Percentiles rank a stretch among this genome's conserved stretches.
Evolutionary conservation across 2,329 filamentous ascomycete genomes (phyloP).

Genomic region (Pseudodiploospora longispora): DNA sequence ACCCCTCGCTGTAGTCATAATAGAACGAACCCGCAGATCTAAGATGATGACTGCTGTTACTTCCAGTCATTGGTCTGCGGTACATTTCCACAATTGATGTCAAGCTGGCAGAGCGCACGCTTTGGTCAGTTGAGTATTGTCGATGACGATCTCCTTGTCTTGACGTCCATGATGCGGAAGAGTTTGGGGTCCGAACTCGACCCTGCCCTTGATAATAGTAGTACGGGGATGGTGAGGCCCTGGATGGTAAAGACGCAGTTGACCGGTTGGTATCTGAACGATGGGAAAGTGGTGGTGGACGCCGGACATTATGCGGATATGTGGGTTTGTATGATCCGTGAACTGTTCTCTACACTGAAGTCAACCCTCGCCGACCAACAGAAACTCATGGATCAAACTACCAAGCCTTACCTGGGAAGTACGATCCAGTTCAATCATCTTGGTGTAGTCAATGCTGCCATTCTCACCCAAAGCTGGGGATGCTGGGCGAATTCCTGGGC

Average conservation of each 20-base stretch:
- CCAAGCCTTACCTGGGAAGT: slow-evolving; percentile 32
- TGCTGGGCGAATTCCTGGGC: slow-evolving; percentile 41
- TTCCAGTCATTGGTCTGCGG: slow-evolving; percentile 18
- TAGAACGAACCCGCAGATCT: slow-evolving; percentile 32
- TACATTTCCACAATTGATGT: slow-evolving; percentile 45
- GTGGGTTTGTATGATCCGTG: slow-evolving; percentile 34
- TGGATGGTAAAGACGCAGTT: slow-evolving; percentile 29
- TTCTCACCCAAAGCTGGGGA: slow-evolving; percentile 42
- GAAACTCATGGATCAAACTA: neutral
- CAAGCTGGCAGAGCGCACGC: slow-evolving; percentile 37
- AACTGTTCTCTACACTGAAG: slow-evolving; percentile 32
- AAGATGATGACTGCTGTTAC: slow-evolving; percentile 18
- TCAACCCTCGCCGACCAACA: slow-evolving; percentile 2
- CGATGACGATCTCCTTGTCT: slow-evolving; percentile 24
- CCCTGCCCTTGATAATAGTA: slow-evolving; percentile 11
- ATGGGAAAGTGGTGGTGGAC: slow-evolving; percentile 29
- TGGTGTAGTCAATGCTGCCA: slow-evolving; percentile 40
- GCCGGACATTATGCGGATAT: slow-evolving; percentile 26
- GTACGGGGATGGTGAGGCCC: slow-evolving; percentile 19
- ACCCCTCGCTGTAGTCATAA: slow-evolving; percentile 47
- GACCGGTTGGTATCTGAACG: slow-evolving; percentile 34
- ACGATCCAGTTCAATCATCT: slow-evolving; percentile 42
- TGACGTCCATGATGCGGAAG: slow-evolving; percentile 19
- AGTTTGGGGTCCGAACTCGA: slow-evolving; percentile 29
- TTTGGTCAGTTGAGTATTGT: slow-evolving; percentile 29